phyloP scores from a whole-genome alignment of 495 filamentous ascomycete genomes.

The Diplogelasinospora grovesii region DNA sequence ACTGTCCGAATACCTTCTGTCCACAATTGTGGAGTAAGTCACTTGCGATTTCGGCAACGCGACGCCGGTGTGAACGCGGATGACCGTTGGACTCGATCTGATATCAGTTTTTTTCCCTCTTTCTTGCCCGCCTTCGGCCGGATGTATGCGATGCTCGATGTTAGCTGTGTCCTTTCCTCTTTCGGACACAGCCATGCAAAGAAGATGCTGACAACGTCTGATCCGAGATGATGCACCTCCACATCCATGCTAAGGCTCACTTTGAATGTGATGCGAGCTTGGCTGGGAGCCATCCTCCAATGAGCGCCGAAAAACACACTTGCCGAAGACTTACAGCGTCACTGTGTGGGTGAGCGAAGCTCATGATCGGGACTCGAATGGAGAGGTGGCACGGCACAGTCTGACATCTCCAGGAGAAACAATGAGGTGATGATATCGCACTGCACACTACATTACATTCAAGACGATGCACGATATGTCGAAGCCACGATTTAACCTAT shows the following conservation, averaged over 20 bases:
- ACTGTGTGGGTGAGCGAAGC: too few relatives aligned
- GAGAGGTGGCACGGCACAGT: too few relatives aligned
- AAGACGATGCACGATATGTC: slow-evolving; percentile 5
- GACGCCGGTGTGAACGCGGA: too few relatives aligned
- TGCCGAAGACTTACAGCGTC: too few relatives aligned
- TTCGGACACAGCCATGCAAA: slow-evolving; percentile 3
- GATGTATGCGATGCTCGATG: slow-evolving; percentile 1
- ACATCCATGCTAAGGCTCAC: too few relatives aligned
- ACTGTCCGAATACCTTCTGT: neutral
- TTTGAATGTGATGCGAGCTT: too few relatives aligned
- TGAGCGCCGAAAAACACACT: too few relatives aligned
- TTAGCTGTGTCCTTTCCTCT: neutral
- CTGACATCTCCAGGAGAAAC: too few relatives aligned
- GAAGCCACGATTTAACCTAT: slow-evolving; percentile 20
- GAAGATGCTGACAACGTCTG: slow-evolving; percentile 9
- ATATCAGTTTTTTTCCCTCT: neutral
- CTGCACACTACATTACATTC: slow-evolving; percentile 1
- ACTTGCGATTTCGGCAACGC: neutral
- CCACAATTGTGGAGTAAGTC: neutral
- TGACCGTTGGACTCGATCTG: too few relatives aligned
- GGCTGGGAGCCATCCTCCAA: too few relatives aligned
- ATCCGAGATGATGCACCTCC: neutral
- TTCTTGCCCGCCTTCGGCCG: neutral
- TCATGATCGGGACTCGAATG: too few relatives aligned
- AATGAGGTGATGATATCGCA: neutral